phyloP scores from a whole-genome alignment of 2,329 filamentous ascomycete species.

The Epicoccum nigrum region DNA sequence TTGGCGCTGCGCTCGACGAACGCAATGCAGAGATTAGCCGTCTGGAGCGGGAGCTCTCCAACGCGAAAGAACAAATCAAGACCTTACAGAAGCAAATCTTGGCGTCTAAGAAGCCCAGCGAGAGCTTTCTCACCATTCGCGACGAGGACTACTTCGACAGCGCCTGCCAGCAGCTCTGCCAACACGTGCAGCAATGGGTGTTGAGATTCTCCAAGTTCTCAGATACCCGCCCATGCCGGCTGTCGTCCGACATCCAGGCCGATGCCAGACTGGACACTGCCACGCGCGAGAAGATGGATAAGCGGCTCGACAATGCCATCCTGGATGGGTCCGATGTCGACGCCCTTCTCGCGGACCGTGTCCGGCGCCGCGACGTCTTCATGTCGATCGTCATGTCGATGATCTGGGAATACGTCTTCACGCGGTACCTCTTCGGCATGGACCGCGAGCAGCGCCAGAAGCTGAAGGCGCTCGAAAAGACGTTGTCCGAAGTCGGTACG shows the following conservation, averaged over 20 bases:
- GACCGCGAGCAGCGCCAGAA: constrained; percentile 97
- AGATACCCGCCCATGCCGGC: constrained; percentile 84
- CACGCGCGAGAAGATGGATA: constrained; percentile 78
- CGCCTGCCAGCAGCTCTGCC: constrained; percentile 91
- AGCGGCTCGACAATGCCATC: constrained; percentile 91
- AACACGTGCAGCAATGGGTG: constrained; percentile 97
- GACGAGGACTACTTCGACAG: constrained; percentile 96
- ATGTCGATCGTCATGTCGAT: constrained; percentile 99
- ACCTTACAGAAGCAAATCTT: constrained; percentile 66
- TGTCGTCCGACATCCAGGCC: constrained; percentile 83
- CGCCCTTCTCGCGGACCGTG: constrained; percentile 82
- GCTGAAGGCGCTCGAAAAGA: constrained; percentile 93
- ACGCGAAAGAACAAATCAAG: constrained; percentile 67
- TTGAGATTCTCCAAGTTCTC: constrained; percentile 97
- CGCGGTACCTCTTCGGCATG: constrained; percentile 97
- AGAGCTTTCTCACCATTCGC: constrained; percentile 77
- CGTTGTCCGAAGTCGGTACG: constrained; percentile 77
- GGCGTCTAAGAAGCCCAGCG: constrained; percentile 60
- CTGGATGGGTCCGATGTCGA: constrained; percentile 95
- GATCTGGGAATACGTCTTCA: constrained; percentile 99
- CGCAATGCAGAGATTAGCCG: constrained; percentile 84
- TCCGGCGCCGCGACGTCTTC: constrained; percentile 89
- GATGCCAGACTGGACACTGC: constrained; percentile 42
- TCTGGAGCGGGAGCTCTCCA: constrained; percentile 78
- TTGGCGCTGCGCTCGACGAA: constrained; percentile 70